Base-by-base conservation (phyloP, 2,329 filamentous ascomycete genomes). In the Trichocomaceae sp. region DNA sequence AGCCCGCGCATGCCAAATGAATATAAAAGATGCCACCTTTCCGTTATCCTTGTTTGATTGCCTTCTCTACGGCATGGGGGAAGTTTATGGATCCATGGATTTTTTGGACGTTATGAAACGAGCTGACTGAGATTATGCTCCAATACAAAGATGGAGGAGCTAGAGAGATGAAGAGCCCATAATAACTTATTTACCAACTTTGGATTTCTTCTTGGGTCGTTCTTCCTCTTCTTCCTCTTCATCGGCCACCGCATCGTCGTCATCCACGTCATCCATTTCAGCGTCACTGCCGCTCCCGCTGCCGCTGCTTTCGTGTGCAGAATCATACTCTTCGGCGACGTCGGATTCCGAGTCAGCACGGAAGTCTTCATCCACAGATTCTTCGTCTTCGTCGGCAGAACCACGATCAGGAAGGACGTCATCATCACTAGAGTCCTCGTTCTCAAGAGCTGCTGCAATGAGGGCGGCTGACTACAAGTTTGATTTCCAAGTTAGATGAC, bases 341-440 rank as follows among this genome's bases (percentile, higher is more conserved):
- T 99, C 93, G 52, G 88, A 95, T 61, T 99, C 93, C 13, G 87
- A 91, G 59, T 95, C 90, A 5, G 87, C 88, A 63, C 87, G 83
- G 79, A 99, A 99, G 75, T 99, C 93, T 70, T 99, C 93, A 64
- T 99, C 93, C 8, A 91, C 84, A 57, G 87, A 92, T 77, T 97
- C 92, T 67, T 92, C 88, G 65, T 99, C 93, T 72, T 99, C 93
- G 67, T 97, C 93, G 3, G 92, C 93, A 26, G 88, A 93, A 60
- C 93, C 92, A 56, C 91, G 85, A 70, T 93, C 89, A 2, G 85
- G 82, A 57, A 72, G 81, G 26, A 85, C 86, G 42, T 87, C 86
- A 60, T 90, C 87, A 58, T 95, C 90, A 62, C 95, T 91, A 23
- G 88, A 92, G 66, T 84, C 89, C 60, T 93, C 86, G 63, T 95